Percentiles rank a stretch among this genome's conserved stretches.
These are phyloP conservation scores for Eucommia ulmoides DNA, from an alignment of 257 asterid species.

Conservation along the genomic window DNA sequence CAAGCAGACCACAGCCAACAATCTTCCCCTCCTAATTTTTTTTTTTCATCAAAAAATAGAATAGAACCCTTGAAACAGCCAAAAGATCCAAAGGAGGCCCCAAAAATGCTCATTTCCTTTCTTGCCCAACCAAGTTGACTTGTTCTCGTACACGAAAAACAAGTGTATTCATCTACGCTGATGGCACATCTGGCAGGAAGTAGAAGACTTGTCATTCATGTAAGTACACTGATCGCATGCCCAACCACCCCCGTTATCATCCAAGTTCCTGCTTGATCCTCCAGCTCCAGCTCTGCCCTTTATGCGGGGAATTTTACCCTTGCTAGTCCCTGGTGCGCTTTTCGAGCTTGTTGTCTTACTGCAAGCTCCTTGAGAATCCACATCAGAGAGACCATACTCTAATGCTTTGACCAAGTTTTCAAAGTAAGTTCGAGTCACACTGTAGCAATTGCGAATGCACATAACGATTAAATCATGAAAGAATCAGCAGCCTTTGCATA, in stretches of 20 bases:
- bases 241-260: slow-evolving; percentile 47
- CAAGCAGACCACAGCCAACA: no score
- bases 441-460: slow-evolving; percentile 21
- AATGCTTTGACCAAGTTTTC: slow-evolving; percentile 86
- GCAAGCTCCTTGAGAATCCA: slow-evolving; percentile 53
- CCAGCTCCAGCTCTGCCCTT: slow-evolving; percentile 40
- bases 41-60: no score
- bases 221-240: slow-evolving; percentile 55
- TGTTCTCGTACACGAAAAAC: no score
- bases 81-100: no score
- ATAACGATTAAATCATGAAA: neutral
- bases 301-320: slow-evolving; percentile 50
- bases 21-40: no score
- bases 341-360: slow-evolving; percentile 36
- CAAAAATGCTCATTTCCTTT: no score
- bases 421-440: slow-evolving; percentile 84
- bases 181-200: slow-evolving; percentile 41
- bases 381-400: slow-evolving; percentile 89
- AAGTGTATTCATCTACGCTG: slow-evolving; percentile 33
- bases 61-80: no score
- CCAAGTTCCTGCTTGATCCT: slow-evolving; percentile 29
- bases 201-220: slow-evolving; percentile 24
- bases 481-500: neutral
- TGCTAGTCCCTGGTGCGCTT: slow-evolving; percentile 47
- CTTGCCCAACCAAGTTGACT: no score